Base-by-base conservation (phyloP, 2,329 filamentous ascomycete genomes). In the Mycocentrospora acerina region DNA sequence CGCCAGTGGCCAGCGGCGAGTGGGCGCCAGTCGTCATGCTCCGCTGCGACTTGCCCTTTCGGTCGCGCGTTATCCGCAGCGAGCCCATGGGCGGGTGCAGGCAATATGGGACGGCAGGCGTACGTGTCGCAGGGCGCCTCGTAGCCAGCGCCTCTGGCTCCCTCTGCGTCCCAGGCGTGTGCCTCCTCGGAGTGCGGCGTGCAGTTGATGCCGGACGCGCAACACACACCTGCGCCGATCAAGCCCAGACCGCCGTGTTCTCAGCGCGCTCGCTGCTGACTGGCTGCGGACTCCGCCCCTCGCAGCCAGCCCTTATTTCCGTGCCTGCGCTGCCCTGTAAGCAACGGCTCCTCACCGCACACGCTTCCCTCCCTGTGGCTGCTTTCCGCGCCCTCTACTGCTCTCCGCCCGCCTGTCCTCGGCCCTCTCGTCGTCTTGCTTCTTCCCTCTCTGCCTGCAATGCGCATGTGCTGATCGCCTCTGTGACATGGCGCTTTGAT, bases 281-380 rank as follows among this genome's bases (percentile, higher is more conserved):
- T 59, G 49, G 56, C 40, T 42, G 46, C 49, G 53, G 49, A 37
- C 43, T 44, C 44, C 35, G 44, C 49, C 24, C n/a, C 27, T 24
- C 16, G 13, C 24, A 28, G 18, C 35, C 30, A 40, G 18, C n/a
- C 18, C n/a, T 44, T 44, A 51, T 44, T 40, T 28, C 48, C 48
- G 48, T 35, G 40, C 35, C 32, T 22, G 5, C 9, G 19, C 17
- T n/a, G 32, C 25, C 37, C 32, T 35, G 40, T 26, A 14, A 18
- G 11, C 24, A 25, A 4, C 16, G 29, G 19, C 35, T 25, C n/a
- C 28, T 11, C 26, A 18, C 37, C 42, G 39, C 39, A 19, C 34
- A 26, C 29, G 18, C 24, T 19, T 37, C 35, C 34, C 39, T 35
- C 30, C 35, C 24, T 36, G 25, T 38, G 41, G 40, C 43, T 37